Evolutionary conservation across 192 early-diverging fungal species (phyloP).

Genomic region (Coemansia sp.): DNA sequence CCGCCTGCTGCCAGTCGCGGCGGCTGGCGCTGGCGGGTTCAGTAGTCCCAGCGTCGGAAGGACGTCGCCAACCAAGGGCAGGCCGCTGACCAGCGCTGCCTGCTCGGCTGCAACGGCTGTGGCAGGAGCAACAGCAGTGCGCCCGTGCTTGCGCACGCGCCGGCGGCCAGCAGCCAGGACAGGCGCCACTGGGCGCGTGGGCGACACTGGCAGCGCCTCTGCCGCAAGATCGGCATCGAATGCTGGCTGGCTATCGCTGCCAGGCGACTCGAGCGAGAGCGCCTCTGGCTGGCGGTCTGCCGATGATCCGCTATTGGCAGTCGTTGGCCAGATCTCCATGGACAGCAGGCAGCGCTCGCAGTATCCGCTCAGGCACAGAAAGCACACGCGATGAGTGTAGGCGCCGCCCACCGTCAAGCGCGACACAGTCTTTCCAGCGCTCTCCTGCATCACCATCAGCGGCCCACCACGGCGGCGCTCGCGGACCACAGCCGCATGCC

Average conservation of each 20-base stretch:
- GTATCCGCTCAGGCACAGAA: conserved; percentile 47
- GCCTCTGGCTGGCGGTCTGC: background rate
- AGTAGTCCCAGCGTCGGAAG: conserved; percentile 31
- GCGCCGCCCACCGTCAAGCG: background rate
- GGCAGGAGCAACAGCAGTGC: too few relatives aligned
- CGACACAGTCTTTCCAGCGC: background rate
- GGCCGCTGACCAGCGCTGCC: background rate
- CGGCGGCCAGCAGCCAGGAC: background rate
- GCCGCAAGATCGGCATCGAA: background rate
- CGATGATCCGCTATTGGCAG: background rate
- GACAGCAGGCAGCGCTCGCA: conserved; percentile 52
- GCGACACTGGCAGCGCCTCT: background rate
- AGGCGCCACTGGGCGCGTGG: background rate
- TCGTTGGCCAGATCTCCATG: conserved; percentile 51
- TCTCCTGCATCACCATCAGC: conserved; percentile 1
- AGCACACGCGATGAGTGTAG: conserved; percentile 43
- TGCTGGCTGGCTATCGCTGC: too few relatives aligned
- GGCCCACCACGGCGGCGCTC: conserved; percentile 38
- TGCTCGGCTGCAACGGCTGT: background rate
- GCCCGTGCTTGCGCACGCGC: conserved; percentile 5
- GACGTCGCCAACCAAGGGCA: background rate
- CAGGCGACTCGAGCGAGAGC: background rate
- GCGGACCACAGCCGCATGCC: conserved; percentile 38
- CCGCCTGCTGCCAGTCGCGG: background rate
- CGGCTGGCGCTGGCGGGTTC: background rate